A percentile compares a stretch with the other conserved stretches of the same genome.
Evolutionary conservation across 2,329 filamentous ascomycete species (phyloP).

Genomic region (Cercospora berteroae): DNA sequence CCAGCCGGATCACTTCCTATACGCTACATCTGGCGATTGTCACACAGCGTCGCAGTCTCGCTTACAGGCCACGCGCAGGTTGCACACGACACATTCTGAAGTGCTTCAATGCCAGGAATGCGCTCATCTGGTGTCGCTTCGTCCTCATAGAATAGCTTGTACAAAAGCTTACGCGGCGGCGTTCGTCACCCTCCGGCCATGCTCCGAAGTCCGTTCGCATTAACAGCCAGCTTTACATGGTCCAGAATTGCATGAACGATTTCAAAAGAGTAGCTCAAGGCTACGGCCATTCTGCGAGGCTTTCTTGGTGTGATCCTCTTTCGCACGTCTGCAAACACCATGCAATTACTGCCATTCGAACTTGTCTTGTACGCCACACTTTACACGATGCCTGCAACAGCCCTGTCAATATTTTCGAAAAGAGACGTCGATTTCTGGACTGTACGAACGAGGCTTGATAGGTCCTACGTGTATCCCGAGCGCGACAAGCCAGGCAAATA

Average conservation of each 20-base stretch:
- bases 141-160: neutral
- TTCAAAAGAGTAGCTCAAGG: neutral
- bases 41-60: neutral
- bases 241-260: neutral
- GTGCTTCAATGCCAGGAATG: neutral
- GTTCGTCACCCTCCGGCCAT: neutral
- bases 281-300: neutral
- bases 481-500: constrained; percentile 49
- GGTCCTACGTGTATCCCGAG: constrained; percentile 22
- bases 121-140: too few relatives aligned
- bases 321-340: neutral
- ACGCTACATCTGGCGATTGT: neutral
- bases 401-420: constrained; percentile 17
- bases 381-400: neutral
- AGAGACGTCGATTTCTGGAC: constrained; percentile 47
- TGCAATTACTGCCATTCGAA: constrained; percentile 11
- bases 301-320: neutral
- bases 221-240: neutral
- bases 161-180: constrained; percentile 16
- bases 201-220: neutral
- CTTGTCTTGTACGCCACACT: constrained; percentile 3
- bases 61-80: neutral
- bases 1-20: neutral
- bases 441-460: constrained; percentile 43
- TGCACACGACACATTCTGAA: neutral